Conservation (phyloP, 257 asterid genomes). For the Nicotiana noctiflora region DNA sequence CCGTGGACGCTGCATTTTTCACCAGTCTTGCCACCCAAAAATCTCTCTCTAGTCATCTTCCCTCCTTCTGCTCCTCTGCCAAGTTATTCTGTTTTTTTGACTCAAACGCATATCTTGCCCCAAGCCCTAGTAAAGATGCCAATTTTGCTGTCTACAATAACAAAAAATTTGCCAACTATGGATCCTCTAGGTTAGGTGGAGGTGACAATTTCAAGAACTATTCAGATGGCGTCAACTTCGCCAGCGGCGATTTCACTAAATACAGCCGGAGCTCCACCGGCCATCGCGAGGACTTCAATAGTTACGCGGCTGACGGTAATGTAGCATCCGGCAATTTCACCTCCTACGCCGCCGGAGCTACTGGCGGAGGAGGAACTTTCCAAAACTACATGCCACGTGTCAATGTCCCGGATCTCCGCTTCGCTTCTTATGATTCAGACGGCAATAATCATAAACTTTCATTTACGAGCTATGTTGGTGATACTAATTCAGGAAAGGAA, state of each 20-base stretch:
- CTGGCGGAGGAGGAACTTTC: slow-evolving; percentile 66
- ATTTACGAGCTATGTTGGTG: slow-evolving; percentile 54
- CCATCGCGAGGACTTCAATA: slow-evolving; percentile 48
- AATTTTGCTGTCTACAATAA: slow-evolving; percentile 47
- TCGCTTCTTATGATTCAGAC: slow-evolving; percentile 58
- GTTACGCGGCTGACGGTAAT: slow-evolving; percentile 64
- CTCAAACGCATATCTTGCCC: not conserved
- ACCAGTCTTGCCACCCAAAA: slow-evolving; percentile 46
- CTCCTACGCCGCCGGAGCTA: slow-evolving; percentile 51
- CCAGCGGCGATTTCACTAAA: slow-evolving; percentile 40
- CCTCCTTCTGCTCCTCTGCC: slow-evolving; percentile 70
- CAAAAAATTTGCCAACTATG: slow-evolving; percentile 53
- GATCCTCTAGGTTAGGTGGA: slow-evolving; percentile 46
- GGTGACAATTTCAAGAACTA: slow-evolving; percentile 63
- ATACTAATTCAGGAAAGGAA: slow-evolving; percentile 67
- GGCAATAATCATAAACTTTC: slow-evolving; percentile 51
- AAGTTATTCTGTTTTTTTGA: slow-evolving; percentile 45
- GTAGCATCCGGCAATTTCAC: slow-evolving; percentile 63
- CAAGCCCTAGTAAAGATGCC: slow-evolving; percentile 33
- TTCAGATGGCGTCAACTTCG: slow-evolving; percentile 57
- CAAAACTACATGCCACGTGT: slow-evolving; percentile 52
- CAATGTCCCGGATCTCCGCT: slow-evolving; percentile 66
- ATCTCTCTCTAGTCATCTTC: slow-evolving; percentile 39
- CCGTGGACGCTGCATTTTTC: slow-evolving; percentile 45
- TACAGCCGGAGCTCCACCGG: slow-evolving; percentile 65